Percentiles rank a stretch among this genome's conserved stretches.
Evolutionary conservation across 306 rosid species (phyloP).

Genomic region (Cucumis sativus): DNA sequence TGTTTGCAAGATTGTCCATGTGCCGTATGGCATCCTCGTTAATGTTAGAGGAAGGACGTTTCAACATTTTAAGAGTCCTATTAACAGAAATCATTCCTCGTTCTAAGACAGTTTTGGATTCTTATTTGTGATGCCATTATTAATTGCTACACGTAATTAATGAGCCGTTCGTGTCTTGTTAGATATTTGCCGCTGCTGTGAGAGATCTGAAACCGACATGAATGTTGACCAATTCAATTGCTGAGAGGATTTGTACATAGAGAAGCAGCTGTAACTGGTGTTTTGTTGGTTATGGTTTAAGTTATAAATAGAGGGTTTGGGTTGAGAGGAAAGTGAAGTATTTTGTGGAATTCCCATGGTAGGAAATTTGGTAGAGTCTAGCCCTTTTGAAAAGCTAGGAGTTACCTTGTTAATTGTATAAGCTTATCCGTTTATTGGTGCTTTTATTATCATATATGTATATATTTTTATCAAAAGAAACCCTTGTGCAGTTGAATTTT

Average conservation of each 20-base stretch:
- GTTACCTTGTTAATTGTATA: too few relatives aligned
- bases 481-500: too few relatives aligned
- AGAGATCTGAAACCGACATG: slow-evolving; percentile 6
- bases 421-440: too few relatives aligned
- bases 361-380: too few relatives aligned
- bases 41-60: too few relatives aligned
- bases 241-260: not conserved
- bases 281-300: too few relatives aligned
- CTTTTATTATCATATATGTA: too few relatives aligned
- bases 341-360: too few relatives aligned
- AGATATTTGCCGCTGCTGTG: slow-evolving; percentile 9
- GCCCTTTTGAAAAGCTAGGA: too few relatives aligned
- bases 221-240: not conserved
- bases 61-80: not conserved
- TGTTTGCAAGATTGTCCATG: not conserved
- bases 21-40: not conserved
- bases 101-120: not conserved
- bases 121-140: not conserved
- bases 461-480: too few relatives aligned
- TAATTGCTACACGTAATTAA: not conserved
- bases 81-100: not conserved
- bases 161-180: not conserved
- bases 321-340: too few relatives aligned
- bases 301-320: too few relatives aligned
- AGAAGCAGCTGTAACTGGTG: not conserved